These are phyloP conservation scores for Silybum marianum DNA, from an alignment of 129 eudicot species.

Conservation along the genomic window DNA sequence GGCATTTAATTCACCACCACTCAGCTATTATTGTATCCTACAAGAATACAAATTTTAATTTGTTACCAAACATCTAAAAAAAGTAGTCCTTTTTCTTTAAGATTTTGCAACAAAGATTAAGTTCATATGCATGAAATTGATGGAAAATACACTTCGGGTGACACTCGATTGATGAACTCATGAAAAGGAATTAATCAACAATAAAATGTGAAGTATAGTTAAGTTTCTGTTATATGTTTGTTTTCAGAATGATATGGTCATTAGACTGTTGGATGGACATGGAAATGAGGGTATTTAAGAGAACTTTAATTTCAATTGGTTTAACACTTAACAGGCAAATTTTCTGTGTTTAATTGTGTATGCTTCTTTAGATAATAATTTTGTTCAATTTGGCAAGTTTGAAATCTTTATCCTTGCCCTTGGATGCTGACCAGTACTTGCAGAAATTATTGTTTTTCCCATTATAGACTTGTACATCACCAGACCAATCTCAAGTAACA, in stretches of 20 bases:
- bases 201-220: neutral
- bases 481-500: neutral
- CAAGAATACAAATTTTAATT: neutral
- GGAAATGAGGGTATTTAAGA: no score
- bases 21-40: neutral
- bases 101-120: neutral
- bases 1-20: conserved; percentile 4
- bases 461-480: conserved; percentile 16
- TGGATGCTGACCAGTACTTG: neutral
- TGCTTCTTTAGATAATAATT: neutral
- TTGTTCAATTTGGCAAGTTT: conserved; percentile 1
- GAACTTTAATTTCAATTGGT: neutral
- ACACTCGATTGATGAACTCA: neutral
- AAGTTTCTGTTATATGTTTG: conserved; percentile 1
- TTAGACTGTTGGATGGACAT: no score
- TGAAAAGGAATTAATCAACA: neutral
- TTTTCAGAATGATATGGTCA: neutral
- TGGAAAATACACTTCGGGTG: neutral
- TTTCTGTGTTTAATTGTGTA: neutral
- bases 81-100: neutral
- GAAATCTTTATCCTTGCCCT: neutral
- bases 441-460: conserved; percentile 11
- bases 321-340: neutral
- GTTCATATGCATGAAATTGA: neutral
- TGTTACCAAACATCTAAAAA: conserved; percentile 4